These are phyloP conservation scores for Pleurotus giganteus DNA, from an alignment of 768 basidiomycete species.

Conservation along the genomic window DNA sequence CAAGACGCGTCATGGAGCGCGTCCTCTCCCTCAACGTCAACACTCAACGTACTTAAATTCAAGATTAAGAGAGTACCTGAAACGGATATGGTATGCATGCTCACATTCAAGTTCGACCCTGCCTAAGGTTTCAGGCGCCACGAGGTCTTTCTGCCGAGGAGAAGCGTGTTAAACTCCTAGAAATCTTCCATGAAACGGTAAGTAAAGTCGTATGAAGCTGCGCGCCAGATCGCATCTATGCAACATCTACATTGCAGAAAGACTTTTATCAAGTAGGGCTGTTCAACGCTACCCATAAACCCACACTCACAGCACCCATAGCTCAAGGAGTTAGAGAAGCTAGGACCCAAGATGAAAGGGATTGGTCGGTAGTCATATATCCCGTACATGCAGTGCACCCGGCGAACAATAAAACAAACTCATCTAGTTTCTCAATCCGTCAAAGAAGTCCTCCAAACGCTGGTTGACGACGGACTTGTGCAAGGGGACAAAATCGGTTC, in stretches of 20 bases:
- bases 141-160: constrained; percentile 88
- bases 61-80: no score
- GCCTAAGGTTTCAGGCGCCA: constrained; percentile 49
- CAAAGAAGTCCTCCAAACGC: constrained; percentile 85
- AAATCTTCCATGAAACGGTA: constrained; percentile 93
- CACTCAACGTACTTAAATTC: no score
- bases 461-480: constrained; percentile 86
- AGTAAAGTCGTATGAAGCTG: no score
- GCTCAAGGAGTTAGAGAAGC: constrained; percentile 92
- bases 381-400: background rate
- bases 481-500: constrained; percentile 92
- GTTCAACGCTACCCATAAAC: background rate
- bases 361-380: constrained; percentile 53
- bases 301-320: constrained; percentile 25
- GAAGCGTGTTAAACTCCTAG: constrained; percentile 83
- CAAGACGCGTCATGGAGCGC: no score
- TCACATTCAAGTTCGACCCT: no score
- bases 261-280: constrained; percentile 71
- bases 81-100: background rate
- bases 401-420: background rate
- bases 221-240: background rate
- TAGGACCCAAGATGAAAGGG: constrained; percentile 85
- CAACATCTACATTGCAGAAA: constrained; percentile 44
- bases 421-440: constrained; percentile 79
- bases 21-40: no score